Evolutionary conservation across 1,284 basidiomycete species (phyloP).

Genomic region (Rhodofomes roseus): DNA sequence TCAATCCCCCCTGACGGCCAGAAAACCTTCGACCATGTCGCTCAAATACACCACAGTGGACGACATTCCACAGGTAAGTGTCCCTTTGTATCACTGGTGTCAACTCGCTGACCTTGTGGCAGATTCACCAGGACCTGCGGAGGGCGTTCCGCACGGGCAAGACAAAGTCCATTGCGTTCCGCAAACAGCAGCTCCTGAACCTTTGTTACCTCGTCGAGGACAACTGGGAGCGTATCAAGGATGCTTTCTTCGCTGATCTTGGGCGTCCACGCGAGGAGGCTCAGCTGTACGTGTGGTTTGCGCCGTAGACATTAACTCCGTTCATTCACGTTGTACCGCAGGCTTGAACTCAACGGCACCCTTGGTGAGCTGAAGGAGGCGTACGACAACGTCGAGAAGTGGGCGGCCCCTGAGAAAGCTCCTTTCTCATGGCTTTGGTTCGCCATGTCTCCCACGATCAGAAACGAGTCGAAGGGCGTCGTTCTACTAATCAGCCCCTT

Average conservation of each 20-base stretch:
- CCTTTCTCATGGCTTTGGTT: slow-evolving; percentile 52
- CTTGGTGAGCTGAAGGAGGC: slow-evolving; percentile 60
- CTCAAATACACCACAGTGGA: not conserved
- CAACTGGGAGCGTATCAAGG: slow-evolving; percentile 50
- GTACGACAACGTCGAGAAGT: slow-evolving; percentile 67
- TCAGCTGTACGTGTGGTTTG: slow-evolving; percentile 40
- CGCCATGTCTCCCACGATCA: slow-evolving; percentile 57
- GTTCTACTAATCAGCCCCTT: slow-evolving; percentile 66
- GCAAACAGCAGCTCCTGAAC: slow-evolving; percentile 66
- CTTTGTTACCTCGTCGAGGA: slow-evolving; percentile 64
- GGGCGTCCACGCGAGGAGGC: slow-evolving; percentile 52
- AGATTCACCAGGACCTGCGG: slow-evolving; percentile 54
- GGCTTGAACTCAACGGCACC: slow-evolving; percentile 44
- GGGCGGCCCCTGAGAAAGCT: slow-evolving; percentile 68
- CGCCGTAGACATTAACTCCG: slow-evolving; percentile 25
- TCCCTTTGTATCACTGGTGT: not conserved
- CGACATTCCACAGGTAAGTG: not conserved
- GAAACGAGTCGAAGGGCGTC: slow-evolving; percentile 77
- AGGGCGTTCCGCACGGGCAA: slow-evolving; percentile 56
- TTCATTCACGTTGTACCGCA: not conserved
- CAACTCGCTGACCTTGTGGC: not conserved
- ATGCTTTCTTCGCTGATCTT: slow-evolving; percentile 52
- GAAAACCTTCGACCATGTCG: not conserved
- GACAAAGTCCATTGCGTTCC: slow-evolving; percentile 50
- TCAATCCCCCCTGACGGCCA: not conserved